Conservation (phyloP, 352 stramenopile genomes). For the Phytophthora vignae region DNA sequence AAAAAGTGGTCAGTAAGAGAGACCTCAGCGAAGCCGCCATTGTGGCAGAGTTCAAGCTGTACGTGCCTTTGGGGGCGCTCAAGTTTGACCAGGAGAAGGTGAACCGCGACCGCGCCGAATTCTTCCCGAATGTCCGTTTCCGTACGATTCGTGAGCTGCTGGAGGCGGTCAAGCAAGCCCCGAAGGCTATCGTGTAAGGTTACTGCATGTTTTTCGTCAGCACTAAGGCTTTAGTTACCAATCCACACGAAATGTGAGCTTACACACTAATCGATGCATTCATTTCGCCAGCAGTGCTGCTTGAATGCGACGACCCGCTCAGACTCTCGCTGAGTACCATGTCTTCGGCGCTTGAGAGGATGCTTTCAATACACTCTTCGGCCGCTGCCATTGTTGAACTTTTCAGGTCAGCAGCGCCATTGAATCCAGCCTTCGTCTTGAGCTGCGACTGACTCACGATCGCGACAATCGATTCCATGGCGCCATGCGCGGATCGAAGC, state of each 20-base stretch:
- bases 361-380: constrained; percentile 21
- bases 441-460: constrained; percentile 23
- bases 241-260: neutral
- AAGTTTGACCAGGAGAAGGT: constrained; percentile 43
- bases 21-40: constrained; percentile 5
- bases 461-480: constrained; percentile 18
- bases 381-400: constrained; percentile 3
- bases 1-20: constrained; percentile 12
- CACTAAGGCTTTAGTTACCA: neutral
- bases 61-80: neutral
- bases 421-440: neutral
- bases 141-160: constrained; percentile 38
- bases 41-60: constrained; percentile 31
- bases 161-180: constrained; percentile 26
- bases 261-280: constrained; percentile 2
- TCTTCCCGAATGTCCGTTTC: constrained; percentile 41
- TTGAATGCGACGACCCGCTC: neutral
- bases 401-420: neutral
- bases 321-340: constrained; percentile 22
- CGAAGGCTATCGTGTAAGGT: constrained; percentile 27
- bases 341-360: constrained; percentile 25
- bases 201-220: neutral
- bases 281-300: neutral
- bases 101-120: constrained; percentile 35
- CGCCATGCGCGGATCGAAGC: constrained; percentile 4